Conservation (phyloP, 192 early-diverging fungal genomes). For the Funneliformis mosseae region DNA sequence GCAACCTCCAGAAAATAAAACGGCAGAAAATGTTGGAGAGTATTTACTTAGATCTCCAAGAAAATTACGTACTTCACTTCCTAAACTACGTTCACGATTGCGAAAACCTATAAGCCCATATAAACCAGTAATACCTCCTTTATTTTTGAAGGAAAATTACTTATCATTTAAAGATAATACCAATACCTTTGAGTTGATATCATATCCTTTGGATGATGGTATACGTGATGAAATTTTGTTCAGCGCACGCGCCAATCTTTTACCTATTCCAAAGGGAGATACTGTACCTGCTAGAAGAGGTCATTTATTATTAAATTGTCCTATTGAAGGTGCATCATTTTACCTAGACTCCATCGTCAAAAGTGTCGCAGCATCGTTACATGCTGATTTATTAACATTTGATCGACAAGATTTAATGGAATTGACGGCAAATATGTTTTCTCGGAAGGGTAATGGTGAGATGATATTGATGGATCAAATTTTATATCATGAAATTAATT, state of each 20-base stretch:
- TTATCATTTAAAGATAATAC: constrained; percentile 21
- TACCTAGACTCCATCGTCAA: constrained; percentile 31
- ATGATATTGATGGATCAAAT: constrained; percentile 17
- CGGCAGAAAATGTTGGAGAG: constrained; percentile 1
- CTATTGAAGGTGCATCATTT: constrained; percentile 30
- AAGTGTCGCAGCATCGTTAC: constrained; percentile 27
- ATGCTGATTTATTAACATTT: constrained; percentile 61
- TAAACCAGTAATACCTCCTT: constrained; percentile 31
- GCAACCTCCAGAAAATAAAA: neutral
- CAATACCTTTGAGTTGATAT: constrained; percentile 16
- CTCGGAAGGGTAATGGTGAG: constrained; percentile 35
- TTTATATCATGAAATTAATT: neutral
- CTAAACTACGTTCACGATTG: constrained; percentile 9
- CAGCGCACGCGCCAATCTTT: constrained; percentile 31
- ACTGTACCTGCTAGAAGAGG: constrained; percentile 23
- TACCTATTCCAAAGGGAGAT: constrained; percentile 10
- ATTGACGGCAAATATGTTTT: constrained; percentile 50
- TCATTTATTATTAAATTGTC: constrained; percentile 31
- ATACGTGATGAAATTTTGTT: constrained; percentile 34
- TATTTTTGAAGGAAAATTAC: constrained; percentile 31
- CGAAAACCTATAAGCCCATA: neutral
- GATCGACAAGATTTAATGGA: constrained; percentile 63
- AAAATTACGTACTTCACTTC: neutral
- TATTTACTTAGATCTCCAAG: constrained; percentile 18
- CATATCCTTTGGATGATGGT: constrained; percentile 23